These are phyloP conservation scores for Luffa aegyptiaca DNA, from an alignment of 306 rosid genomes.

Conservation along the genomic window DNA sequence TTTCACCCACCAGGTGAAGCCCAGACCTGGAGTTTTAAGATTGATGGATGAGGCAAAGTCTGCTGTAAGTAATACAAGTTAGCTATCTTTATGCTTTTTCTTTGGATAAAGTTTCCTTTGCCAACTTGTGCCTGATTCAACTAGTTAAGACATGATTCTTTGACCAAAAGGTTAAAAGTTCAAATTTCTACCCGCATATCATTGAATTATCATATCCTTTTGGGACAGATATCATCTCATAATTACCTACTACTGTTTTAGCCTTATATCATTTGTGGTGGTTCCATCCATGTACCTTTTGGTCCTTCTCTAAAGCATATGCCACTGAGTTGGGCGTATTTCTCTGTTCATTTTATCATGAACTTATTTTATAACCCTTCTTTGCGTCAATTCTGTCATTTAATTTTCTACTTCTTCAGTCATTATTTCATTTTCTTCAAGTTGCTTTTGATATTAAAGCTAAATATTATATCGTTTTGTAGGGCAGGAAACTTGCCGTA, in stretches of 20 bases:
- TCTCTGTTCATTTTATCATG: not conserved
- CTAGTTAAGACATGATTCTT: too few relatives aligned
- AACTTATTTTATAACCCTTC: not conserved
- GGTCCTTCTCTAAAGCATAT: not conserved
- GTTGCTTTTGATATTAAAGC: not conserved
- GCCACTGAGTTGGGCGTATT: not conserved
- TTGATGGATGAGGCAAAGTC: constrained; percentile 88
- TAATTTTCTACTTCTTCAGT: not conserved
- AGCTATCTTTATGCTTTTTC: not conserved
- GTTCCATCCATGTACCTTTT: not conserved
- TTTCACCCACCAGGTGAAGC: constrained; percentile 49
- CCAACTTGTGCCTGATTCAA: too few relatives aligned
- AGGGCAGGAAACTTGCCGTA: constrained; percentile 85
- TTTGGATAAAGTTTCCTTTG: not conserved
- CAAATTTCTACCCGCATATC: too few relatives aligned
- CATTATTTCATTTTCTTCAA: constrained; percentile 4
- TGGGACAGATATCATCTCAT: not conserved
- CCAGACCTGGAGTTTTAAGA: constrained; percentile 93
- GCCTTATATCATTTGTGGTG: not conserved
- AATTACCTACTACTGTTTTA: not conserved
- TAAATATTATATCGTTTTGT: constrained; percentile 13
- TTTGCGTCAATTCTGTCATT: not conserved
- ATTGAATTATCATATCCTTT: not conserved
- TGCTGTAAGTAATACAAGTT: constrained; percentile 49
- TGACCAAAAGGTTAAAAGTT: too few relatives aligned